phyloP scores from a whole-genome alignment of 2,329 filamentous ascomycete species.

The Paracorniculantispora psalliotae region DNA sequence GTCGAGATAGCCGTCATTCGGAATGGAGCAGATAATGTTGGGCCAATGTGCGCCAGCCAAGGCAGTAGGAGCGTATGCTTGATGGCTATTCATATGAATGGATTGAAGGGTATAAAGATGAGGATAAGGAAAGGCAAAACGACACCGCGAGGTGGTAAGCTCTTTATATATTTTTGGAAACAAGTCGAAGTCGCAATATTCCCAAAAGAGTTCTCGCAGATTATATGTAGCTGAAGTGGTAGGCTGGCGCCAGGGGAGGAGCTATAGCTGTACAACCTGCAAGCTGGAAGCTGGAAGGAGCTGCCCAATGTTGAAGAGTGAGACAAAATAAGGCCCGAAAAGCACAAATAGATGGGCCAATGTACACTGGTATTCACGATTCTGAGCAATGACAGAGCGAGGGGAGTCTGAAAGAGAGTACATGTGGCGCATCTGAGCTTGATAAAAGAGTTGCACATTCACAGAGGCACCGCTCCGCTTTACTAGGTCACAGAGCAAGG shows the following conservation, averaged over 20 bases:
- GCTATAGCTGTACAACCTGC: background rate
- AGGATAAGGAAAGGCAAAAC: background rate
- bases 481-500: background rate
- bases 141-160: background rate
- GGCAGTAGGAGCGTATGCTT: background rate
- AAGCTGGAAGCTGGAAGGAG: background rate
- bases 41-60: background rate
- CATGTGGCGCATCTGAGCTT: slow-evolving; percentile 1
- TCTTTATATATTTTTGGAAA: background rate
- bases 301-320: background rate
- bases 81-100: slow-evolving; percentile 10
- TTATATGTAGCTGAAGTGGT: background rate
- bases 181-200: background rate
- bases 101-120: background rate
- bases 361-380: background rate
- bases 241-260: background rate
- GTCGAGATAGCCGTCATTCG: background rate
- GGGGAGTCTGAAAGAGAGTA: background rate
- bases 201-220: background rate
- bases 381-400: background rate
- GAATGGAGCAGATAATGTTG: background rate
- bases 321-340: background rate
- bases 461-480: background rate
- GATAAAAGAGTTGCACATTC: slow-evolving; percentile 4
- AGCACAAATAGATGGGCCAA: background rate